These are phyloP conservation scores for Tetramitus jugosus DNA, from an alignment of 208 protist species.

Conservation along the genomic window DNA sequence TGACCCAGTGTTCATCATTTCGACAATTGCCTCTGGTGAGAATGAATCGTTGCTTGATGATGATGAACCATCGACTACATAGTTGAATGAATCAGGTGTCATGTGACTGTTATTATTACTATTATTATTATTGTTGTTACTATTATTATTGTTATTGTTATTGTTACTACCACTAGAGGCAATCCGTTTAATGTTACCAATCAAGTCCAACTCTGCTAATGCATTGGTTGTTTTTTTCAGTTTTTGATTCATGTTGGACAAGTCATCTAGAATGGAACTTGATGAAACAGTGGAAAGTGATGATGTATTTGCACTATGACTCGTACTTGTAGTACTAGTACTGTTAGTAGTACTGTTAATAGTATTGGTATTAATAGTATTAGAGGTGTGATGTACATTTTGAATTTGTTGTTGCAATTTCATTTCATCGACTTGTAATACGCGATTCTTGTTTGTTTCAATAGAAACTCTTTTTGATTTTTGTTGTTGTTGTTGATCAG, in stretches of 20 bases:
- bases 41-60: neutral
- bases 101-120: neutral
- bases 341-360: neutral
- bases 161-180: neutral
- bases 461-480: neutral
- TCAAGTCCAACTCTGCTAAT: neutral
- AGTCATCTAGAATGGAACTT: neutral
- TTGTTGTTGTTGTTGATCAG: neutral
- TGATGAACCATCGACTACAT: neutral
- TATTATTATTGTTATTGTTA: neutral
- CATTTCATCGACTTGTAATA: neutral
- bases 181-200: neutral
- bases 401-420: neutral
- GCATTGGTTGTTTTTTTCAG: neutral
- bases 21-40: neutral
- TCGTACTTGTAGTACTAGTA: neutral
- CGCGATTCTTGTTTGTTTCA: neutral
- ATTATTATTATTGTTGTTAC: neutral
- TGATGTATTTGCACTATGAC: neutral
- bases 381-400: neutral
- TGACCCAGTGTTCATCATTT: neutral
- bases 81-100: neutral
- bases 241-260: neutral
- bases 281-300: neutral
- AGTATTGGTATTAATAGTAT: neutral